Conservation (phyloP, 768 basidiomycete species). For the Boletus patriciae region DNA sequence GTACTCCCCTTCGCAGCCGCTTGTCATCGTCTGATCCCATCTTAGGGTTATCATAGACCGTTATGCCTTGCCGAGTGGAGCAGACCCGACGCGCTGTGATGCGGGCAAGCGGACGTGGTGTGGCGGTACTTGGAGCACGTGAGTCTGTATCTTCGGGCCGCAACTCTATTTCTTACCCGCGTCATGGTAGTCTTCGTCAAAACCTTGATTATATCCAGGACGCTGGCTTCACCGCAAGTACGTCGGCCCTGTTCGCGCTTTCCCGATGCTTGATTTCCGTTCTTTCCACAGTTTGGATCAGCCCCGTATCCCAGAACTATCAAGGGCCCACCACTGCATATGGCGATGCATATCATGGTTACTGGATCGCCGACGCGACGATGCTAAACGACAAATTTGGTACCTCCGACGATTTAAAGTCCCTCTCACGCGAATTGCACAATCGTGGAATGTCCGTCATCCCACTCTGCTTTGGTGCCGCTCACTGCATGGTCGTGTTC, state of each 20-base stretch:
- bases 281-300: constrained; percentile 68
- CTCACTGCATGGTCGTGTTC: background rate
- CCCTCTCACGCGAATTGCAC: constrained; percentile 66
- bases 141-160: background rate
- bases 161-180: background rate
- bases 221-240: constrained; percentile 78
- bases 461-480: background rate
- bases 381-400: constrained; percentile 72
- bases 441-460: constrained; percentile 61
- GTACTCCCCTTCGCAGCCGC: background rate
- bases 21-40: background rate
- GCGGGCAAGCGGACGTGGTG: constrained; percentile 17
- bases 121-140: constrained; percentile 19
- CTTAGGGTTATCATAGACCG: constrained; percentile 14
- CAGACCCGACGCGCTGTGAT: constrained; percentile 8
- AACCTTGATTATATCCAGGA: constrained; percentile 85
- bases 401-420: constrained; percentile 67
- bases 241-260: constrained; percentile 13
- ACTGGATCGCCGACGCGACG: constrained; percentile 74
- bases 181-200: constrained; percentile 49
- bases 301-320: constrained; percentile 78
- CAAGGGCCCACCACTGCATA: constrained; percentile 68
- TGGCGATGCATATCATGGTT: constrained; percentile 84
- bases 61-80: constrained; percentile 12
- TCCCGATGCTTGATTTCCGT: background rate